Percentiles rank a stretch among this genome's conserved stretches.
phyloP scores from a whole-genome alignment of 495 filamentous ascomycete genomes.

The Trichoderma virens region DNA sequence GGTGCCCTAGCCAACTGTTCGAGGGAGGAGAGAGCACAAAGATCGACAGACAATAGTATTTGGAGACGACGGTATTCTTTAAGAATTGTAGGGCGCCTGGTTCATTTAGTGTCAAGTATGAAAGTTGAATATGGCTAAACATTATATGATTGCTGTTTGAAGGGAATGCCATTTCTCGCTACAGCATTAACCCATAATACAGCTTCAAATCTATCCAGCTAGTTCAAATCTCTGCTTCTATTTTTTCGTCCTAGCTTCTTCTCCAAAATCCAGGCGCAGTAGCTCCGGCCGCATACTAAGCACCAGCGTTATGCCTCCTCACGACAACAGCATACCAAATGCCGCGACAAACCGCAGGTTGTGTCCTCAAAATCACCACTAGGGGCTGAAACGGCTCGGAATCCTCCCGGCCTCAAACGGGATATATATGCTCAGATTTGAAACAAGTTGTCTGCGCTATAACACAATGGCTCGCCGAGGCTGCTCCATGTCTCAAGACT shows the following conservation, averaged over 20 bases:
- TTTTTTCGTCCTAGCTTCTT: no score
- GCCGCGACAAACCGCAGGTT: background rate
- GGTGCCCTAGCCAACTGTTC: background rate
- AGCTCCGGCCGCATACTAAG: no score
- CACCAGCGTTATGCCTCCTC: background rate
- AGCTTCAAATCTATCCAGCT: no score
- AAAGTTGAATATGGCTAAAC: background rate
- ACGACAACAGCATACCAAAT: background rate
- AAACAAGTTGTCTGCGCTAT: background rate
- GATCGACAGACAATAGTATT: background rate
- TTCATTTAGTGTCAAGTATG: background rate
- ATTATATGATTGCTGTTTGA: no score
- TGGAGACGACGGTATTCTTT: background rate
- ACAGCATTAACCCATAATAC: no score
- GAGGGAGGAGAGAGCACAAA: background rate
- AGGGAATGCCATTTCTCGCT: no score
- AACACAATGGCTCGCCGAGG: background rate
- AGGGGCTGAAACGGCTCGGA: background rate
- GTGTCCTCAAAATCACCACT: background rate
- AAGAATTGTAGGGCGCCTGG: background rate
- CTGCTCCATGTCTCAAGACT: background rate
- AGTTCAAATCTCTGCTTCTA: no score
- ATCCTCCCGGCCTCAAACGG: background rate
- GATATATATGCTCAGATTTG: background rate
- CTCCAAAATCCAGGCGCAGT: no score